phyloP scores from a whole-genome alignment of 495 filamentous ascomycete species.

The Penicillium flavigenum region DNA sequence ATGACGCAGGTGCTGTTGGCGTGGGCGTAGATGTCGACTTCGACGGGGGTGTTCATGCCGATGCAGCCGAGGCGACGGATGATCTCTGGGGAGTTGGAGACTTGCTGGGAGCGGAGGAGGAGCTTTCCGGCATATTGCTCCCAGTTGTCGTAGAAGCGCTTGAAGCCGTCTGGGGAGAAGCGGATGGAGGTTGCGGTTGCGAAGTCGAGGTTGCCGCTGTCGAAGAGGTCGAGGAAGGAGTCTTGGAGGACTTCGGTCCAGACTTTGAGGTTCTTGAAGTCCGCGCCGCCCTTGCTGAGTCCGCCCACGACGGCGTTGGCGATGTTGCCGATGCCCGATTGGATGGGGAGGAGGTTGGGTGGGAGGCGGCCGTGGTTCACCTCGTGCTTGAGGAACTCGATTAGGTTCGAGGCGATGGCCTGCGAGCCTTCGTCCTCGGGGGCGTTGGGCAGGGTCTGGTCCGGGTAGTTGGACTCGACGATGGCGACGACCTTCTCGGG shows the following conservation, averaged over 20 bases:
- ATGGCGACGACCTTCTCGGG: slow-evolving; percentile 85
- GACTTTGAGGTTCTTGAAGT: slow-evolving; percentile 84
- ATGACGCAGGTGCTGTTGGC: slow-evolving; percentile 91
- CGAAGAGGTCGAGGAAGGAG: slow-evolving; percentile 91
- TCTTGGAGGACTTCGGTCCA: slow-evolving; percentile 96
- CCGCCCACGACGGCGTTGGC: slow-evolving; percentile 91
- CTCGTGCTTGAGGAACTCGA: slow-evolving; percentile 84
- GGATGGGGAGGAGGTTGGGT: slow-evolving; percentile 74
- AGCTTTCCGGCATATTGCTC: slow-evolving; percentile 78
- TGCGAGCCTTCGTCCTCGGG: slow-evolving; percentile 71
- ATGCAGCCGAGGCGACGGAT: slow-evolving; percentile 85
- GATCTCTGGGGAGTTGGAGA: slow-evolving; percentile 93
- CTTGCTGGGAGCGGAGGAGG: slow-evolving; percentile 80
- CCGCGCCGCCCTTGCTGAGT: slow-evolving; percentile 67
- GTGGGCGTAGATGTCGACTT: slow-evolving; percentile 93
- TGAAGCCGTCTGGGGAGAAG: slow-evolving; percentile 88
- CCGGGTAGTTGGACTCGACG: slow-evolving; percentile 80
- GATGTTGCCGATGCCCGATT: slow-evolving; percentile 92
- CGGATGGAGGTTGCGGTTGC: slow-evolving; percentile 89
- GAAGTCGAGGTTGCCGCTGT: slow-evolving; percentile 85
- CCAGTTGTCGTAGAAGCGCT: slow-evolving; percentile 88
- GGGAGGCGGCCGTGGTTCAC: slow-evolving; percentile 76
- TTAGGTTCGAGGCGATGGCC: slow-evolving; percentile 75
- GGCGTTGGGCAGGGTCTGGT: slow-evolving; percentile 75
- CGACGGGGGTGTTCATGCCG: slow-evolving; percentile 94